Evolutionary conservation across 495 filamentous ascomycete species (phyloP), one percentile per base, ranked within the genome.

Genomic region (Penicillium crystallinum): DNA sequence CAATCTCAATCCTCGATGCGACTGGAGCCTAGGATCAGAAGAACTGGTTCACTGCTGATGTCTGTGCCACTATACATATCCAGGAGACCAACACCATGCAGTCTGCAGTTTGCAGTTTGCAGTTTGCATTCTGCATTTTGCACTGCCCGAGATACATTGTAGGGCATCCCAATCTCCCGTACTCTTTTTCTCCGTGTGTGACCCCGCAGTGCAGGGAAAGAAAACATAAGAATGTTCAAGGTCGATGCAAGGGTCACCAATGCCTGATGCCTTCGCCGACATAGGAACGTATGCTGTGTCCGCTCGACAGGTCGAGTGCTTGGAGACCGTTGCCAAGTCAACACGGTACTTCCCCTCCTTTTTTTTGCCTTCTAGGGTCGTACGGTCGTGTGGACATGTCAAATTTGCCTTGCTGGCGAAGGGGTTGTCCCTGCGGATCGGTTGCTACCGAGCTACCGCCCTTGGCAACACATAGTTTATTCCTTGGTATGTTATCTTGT

Each of bases 321-420:
- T 48, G 17, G 18, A 12, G 46, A 30, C 48, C 23, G 57, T 59
- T 59, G 57, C 57, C 53, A 42, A 59, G 57, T 56, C 57, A 59
- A 59, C 57, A 45, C 14, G 12, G 27, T n/a, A n/a, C n/a, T n/a
- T n/a, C n/a, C 45, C 22, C 15, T 54, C 40, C 17, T 11, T 39
- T 42, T 5, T 39, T 38, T 38, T 38, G 44, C 33, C 19, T 36
- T 36, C 36, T 4, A 46, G 2, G 6, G 30, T 35, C 3, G 33
- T 15, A 35, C 11, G 15, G 2, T 3, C 6, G 3, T n/a, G 2
- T 3, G 12, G 11, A 35, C 3, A 35, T 2, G 10, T 27, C 23
- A n/a, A 42, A n/a, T 42, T 1, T 42, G 39, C 22, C 22, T 42
- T 42, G 14, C 22, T 42, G 25, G 14, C 27, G 11, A 8, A 17